These are phyloP conservation scores for Tetrahymena thermophila DNA, from an alignment of 73 alveolate genomes.

Conservation along the genomic window DNA sequence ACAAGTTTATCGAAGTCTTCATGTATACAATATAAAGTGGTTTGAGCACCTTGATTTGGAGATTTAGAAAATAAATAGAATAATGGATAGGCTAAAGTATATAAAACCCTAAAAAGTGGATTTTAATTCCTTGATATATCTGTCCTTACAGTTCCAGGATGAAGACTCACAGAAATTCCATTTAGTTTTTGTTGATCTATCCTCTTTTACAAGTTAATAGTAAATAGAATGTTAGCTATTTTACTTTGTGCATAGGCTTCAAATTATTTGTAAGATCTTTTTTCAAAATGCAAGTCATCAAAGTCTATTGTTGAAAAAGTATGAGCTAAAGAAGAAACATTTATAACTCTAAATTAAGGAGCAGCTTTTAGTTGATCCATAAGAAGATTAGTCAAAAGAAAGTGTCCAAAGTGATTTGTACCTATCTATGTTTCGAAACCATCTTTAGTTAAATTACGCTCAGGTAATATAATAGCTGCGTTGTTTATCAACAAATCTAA, in stretches of 20 bases:
- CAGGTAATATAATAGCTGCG: conserved; percentile 18
- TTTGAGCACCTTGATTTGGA: not conserved
- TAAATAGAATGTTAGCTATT: conserved; percentile 12
- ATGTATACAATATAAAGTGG: not conserved
- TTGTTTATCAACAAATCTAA: conserved; percentile 21
- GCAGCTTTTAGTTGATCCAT: not conserved
- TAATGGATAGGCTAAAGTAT: not conserved
- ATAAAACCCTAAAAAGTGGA: not conserved
- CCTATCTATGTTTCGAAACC: conserved; percentile 20
- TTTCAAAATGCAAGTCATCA: conserved; percentile 7
- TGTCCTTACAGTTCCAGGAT: conserved; percentile 41
- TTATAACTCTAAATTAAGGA: conserved; percentile 21
- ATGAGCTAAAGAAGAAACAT: conserved; percentile 34
- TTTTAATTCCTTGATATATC: not conserved
- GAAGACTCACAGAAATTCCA: conserved; percentile 11
- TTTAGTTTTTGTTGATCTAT: conserved; percentile 4
- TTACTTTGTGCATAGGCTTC: conserved; percentile 15
- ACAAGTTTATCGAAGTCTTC: not conserved
- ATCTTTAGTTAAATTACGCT: conserved; percentile 8
- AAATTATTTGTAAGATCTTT: not conserved
- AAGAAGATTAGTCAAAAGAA: conserved; percentile 13
- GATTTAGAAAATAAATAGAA: not conserved
- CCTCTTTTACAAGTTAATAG: conserved; percentile 4
- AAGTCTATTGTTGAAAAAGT: not conserved
- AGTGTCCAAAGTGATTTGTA: conserved; percentile 42